Evolutionary conservation across 441 rosid species (phyloP).

Genomic region (Pelargonium australe): DNA sequence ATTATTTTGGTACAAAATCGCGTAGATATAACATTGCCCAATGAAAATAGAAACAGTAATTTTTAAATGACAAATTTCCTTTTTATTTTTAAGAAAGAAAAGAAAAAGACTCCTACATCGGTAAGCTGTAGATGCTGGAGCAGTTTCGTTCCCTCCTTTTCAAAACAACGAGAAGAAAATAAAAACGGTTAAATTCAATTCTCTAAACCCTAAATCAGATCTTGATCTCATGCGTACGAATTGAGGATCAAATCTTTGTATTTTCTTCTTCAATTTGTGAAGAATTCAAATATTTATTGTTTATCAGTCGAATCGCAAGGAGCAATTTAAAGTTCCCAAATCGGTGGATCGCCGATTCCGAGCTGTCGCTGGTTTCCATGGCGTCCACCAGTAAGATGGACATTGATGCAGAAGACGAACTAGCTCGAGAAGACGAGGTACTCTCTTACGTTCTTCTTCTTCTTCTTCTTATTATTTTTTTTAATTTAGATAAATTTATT

Average conservation of each 20-base stretch:
- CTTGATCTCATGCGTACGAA: background rate
- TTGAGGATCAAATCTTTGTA: background rate
- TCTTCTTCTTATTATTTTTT: background rate
- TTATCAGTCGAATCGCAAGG: background rate
- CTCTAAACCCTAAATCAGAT: too few species aligned
- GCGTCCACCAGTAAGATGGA: conserved; percentile 52
- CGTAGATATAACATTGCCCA: too few species aligned
- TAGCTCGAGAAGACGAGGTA: conserved; percentile 50
- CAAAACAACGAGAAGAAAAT: too few species aligned
- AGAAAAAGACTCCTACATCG: too few species aligned
- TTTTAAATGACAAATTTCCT: too few species aligned
- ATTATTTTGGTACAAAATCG: too few species aligned
- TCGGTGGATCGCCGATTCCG: background rate
- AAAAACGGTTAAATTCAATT: too few species aligned
- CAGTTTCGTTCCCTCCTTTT: too few species aligned
- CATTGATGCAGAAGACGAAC: conserved; percentile 46
- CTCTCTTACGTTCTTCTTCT: conserved; percentile 9
- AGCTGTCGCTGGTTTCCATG: conserved; percentile 33
- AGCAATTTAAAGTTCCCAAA: background rate
- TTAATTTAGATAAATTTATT: background rate
- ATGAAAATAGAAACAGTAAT: too few species aligned
- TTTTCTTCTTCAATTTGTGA: background rate
- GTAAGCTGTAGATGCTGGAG: too few species aligned
- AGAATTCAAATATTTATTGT: background rate
- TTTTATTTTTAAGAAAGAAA: too few species aligned